phyloP scores from a whole-genome alignment of 768 basidiomycete genomes.

The Rickenella mellea region DNA sequence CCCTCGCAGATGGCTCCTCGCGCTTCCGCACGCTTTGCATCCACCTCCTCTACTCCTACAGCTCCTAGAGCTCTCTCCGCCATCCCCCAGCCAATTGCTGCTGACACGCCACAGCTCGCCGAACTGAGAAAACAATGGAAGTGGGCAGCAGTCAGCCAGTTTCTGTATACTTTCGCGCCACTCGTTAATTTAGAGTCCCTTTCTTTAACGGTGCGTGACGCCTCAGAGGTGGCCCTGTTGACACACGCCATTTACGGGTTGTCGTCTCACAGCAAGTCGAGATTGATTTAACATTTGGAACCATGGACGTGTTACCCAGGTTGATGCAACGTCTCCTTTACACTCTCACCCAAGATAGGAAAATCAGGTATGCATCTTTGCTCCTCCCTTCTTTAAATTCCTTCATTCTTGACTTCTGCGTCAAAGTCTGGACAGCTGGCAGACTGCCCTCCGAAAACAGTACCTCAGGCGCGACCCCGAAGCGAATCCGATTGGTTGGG shows the following conservation, averaged over 20 bases:
- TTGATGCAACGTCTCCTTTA: slow-evolving; percentile 68
- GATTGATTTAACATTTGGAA: slow-evolving; percentile 57
- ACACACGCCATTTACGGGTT: not conserved
- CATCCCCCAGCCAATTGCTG: slow-evolving; percentile 9
- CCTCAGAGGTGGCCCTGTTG: not conserved
- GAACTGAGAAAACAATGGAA: slow-evolving; percentile 75
- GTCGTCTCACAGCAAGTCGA: slow-evolving; percentile 56
- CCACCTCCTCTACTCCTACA: not conserved
- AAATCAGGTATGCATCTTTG: slow-evolving; percentile 50
- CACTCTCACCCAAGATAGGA: slow-evolving; percentile 71
- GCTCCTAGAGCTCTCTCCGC: not conserved
- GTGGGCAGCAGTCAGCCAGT: slow-evolving; percentile 89
- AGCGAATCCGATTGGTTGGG: slow-evolving; percentile 64
- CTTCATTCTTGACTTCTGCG: slow-evolving; percentile 10
- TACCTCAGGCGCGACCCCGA: slow-evolving; percentile 64
- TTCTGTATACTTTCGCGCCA: slow-evolving; percentile 75
- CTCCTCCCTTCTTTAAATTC: slow-evolving; percentile 10
- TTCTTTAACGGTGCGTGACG: slow-evolving; percentile 44
- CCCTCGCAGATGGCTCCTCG: not conserved
- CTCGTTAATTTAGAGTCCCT: slow-evolving; percentile 68
- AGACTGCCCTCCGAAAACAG: slow-evolving; percentile 66
- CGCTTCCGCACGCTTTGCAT: not conserved
- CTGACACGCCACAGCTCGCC: slow-evolving; percentile 23
- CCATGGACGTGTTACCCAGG: slow-evolving; percentile 53
- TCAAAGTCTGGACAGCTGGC: slow-evolving; percentile 66